Evolutionary conservation across 345 rosid species (phyloP).

Genomic region (Combretum micranthum): DNA sequence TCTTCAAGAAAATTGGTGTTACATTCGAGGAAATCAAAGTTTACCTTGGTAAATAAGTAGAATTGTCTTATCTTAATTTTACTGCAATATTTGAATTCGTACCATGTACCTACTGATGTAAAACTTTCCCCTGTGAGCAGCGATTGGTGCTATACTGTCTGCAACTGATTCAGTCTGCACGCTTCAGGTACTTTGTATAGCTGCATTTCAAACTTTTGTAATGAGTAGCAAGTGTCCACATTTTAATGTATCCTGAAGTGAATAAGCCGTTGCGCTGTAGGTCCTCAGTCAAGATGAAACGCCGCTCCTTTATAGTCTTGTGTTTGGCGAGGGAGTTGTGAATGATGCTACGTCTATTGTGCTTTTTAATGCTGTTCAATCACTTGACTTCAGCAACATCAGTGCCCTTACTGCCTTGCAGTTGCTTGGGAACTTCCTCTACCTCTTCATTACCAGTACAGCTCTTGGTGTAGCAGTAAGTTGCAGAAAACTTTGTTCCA

Average conservation of each 20-base stretch:
- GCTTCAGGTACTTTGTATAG: conserved; percentile 41
- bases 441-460: conserved; percentile 58
- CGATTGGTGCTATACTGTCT: conserved; percentile 64
- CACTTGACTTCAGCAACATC: conserved; percentile 31
- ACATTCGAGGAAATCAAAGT: conserved; percentile 32
- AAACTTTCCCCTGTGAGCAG: conserved; percentile 24
- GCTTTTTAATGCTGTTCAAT: conserved; percentile 59
- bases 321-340: conserved; percentile 78
- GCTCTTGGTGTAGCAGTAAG: conserved; percentile 57
- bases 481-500: background rate
- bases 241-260: background rate
- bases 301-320: conserved; percentile 66
- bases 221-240: too few species aligned
- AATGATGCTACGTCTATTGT: conserved; percentile 78
- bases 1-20: conserved; percentile 38
- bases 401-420: conserved; percentile 26
- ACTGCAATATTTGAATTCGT: background rate
- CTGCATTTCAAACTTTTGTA: background rate
- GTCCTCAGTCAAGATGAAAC: conserved; percentile 77
- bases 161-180: conserved; percentile 83
- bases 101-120: conserved; percentile 6
- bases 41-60: conserved; percentile 33
- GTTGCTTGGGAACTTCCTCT: conserved; percentile 54
- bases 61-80: background rate
- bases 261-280: conserved; percentile 15